phyloP scores from a whole-genome alignment of 306 rosid species.

The Gastrolobium bilobum region DNA sequence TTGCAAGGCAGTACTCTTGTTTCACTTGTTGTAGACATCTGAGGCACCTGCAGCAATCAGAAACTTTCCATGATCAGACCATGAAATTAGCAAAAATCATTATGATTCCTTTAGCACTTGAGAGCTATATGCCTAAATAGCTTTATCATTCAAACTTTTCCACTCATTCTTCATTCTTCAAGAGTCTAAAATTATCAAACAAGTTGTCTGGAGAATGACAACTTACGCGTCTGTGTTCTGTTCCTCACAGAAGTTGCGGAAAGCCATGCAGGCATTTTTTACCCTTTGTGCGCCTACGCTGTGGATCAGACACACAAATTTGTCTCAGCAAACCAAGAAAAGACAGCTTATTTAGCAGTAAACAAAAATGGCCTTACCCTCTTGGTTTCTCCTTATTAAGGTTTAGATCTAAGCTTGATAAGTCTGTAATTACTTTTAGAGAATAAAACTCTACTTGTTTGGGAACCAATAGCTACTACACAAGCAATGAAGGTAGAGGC shows the following conservation, averaged over 20 bases:
- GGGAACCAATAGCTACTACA: not conserved
- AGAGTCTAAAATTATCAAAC: conserved; percentile 10
- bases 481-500: conserved; percentile 4
- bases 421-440: not conserved
- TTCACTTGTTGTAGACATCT: conserved; percentile 92
- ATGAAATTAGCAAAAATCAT: conserved; percentile 14
- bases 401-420: conserved; percentile 23
- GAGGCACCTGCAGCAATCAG: conserved; percentile 65
- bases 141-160: not conserved
- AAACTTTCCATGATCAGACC: conserved; percentile 35
- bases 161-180: not conserved
- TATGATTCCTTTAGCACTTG: conserved; percentile 9
- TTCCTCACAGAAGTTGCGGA: conserved; percentile 87
- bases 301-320: conserved; percentile 48
- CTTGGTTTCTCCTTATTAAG: conserved; percentile 27
- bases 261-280: conserved; percentile 81
- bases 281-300: conserved; percentile 97
- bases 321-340: conserved; percentile 36
- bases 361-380: not conserved
- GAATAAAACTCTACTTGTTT: not conserved
- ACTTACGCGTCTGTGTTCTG: conserved; percentile 88
- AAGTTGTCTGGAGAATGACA: conserved; percentile 35
- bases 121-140: not conserved
- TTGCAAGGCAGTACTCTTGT: conserved; percentile 82
- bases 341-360: conserved; percentile 4